Evolutionary conservation across 202 grass and related monocot genomes (phyloP).

Genomic region (Zoysia matrella): DNA sequence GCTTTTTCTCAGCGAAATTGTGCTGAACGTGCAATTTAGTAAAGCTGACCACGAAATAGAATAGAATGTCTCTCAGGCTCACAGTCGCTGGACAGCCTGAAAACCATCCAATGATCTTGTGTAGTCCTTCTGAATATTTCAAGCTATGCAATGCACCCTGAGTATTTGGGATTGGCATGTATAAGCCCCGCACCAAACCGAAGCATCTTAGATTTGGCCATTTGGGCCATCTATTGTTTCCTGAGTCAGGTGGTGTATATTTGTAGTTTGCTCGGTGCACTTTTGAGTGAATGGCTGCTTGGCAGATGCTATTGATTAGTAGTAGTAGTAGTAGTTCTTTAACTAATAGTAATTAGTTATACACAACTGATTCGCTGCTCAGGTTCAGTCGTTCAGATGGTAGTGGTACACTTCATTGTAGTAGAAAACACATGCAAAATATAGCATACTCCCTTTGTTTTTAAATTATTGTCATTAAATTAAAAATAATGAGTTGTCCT

Average conservation of each 20-base stretch:
- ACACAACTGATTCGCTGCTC: background rate
- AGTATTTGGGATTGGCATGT: conserved; percentile 5
- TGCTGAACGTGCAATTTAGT: background rate
- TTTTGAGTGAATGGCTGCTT: background rate
- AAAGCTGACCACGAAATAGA: background rate
- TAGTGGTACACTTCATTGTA: background rate
- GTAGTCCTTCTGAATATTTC: background rate
- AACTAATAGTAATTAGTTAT: too few relatives aligned
- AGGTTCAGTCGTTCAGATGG: background rate
- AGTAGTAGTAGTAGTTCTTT: too few relatives aligned
- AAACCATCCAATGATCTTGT: background rate
- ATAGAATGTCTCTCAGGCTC: background rate
- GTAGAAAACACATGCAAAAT: background rate
- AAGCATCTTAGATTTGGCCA: background rate
- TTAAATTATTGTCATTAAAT: too few relatives aligned
- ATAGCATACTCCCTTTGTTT: too few relatives aligned
- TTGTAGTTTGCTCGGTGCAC: background rate
- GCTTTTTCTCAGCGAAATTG: background rate
- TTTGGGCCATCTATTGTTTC: background rate
- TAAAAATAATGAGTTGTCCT: too few relatives aligned
- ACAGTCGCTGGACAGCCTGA: background rate
- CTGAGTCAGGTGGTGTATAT: background rate
- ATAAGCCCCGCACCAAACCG: background rate
- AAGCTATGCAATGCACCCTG: background rate
- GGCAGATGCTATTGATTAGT: conserved; percentile 2